phyloP scores from a whole-genome alignment of 1,139 yeast species.

The Yamadazyma diddensiae region DNA sequence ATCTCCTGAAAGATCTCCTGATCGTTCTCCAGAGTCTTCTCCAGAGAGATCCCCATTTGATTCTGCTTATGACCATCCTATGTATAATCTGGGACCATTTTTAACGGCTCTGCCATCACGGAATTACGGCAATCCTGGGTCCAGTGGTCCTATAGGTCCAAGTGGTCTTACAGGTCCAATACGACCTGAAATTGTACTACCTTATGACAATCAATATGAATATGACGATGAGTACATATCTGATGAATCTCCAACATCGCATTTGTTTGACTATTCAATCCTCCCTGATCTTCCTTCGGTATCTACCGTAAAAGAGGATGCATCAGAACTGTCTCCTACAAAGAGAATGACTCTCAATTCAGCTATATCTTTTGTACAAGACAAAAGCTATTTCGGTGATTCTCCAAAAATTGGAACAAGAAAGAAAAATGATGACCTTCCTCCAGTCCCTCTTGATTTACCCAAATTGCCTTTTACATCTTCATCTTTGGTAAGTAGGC shows the following conservation, averaged over 20 bases:
- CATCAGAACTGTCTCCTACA: conserved; percentile 15
- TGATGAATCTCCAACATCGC: conserved; percentile 27
- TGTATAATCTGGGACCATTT: not conserved
- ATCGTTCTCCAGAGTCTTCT: not conserved
- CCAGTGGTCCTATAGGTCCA: not conserved
- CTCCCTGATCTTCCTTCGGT: conserved; percentile 37
- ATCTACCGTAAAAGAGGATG: conserved; percentile 6
- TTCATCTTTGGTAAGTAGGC: conserved; percentile 45
- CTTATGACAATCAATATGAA: conserved; percentile 1
- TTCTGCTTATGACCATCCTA: too few relatives aligned
- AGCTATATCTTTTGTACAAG: conserved; percentile 20
- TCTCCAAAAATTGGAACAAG: conserved; percentile 10
- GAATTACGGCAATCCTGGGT: not conserved
- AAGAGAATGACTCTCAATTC: conserved; percentile 19
- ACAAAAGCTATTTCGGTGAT: conserved; percentile 10
- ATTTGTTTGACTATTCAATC: conserved; percentile 37
- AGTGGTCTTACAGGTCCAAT: conserved; percentile 1
- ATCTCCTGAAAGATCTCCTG: not conserved
- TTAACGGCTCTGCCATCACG: not conserved
- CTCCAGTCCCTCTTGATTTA: conserved; percentile 51
- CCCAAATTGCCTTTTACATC: conserved; percentile 60
- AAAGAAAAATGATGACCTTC: conserved; percentile 30
- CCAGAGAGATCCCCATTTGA: too few relatives aligned
- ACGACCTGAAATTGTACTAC: not conserved
- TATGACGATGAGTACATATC: conserved; percentile 10